Evolutionary conservation across 768 basidiomycete genomes (phyloP).

Genomic region (Leccinum uliginosum): DNA sequence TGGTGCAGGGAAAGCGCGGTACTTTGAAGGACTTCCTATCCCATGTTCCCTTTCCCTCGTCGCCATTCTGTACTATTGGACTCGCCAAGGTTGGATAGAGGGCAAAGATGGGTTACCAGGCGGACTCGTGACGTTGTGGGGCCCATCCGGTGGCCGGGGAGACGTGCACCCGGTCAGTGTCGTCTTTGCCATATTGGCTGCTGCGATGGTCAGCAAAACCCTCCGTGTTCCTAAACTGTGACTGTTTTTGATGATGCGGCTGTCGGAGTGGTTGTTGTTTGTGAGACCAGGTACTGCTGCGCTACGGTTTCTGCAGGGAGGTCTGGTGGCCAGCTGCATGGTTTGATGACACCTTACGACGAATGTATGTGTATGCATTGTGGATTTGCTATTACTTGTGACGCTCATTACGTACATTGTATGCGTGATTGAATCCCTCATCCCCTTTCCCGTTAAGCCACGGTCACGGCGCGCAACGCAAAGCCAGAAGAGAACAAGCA

Average conservation of each 20-base stretch:
- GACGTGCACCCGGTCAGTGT: constrained; percentile 80
- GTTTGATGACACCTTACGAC: constrained; percentile 14
- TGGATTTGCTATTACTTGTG: constrained; percentile 2
- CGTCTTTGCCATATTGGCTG: constrained; percentile 84
- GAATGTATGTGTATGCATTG: constrained; percentile 10
- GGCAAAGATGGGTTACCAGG: constrained; percentile 71
- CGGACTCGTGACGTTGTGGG: constrained; percentile 74
- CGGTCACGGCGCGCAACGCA: background rate
- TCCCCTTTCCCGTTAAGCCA: background rate
- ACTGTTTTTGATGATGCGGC: constrained; percentile 16
- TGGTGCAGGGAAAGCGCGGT: constrained; percentile 78
- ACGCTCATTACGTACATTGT: background rate
- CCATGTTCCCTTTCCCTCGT: constrained; percentile 86
- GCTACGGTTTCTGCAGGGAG: constrained; percentile 2
- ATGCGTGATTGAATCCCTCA: background rate
- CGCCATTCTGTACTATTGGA: constrained; percentile 74
- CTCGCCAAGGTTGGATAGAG: constrained; percentile 78
- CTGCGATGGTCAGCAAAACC: constrained; percentile 98
- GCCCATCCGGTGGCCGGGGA: constrained; percentile 63
- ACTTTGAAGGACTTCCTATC: constrained; percentile 98
- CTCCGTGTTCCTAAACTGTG: constrained; percentile 78
- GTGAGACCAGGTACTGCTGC: background rate
- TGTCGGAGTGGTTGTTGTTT: background rate
- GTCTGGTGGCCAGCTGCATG: background rate
- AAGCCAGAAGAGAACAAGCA: background rate